Conservation (phyloP, 139 green algal species). For the Astrephomene gubernaculifera region DNA sequence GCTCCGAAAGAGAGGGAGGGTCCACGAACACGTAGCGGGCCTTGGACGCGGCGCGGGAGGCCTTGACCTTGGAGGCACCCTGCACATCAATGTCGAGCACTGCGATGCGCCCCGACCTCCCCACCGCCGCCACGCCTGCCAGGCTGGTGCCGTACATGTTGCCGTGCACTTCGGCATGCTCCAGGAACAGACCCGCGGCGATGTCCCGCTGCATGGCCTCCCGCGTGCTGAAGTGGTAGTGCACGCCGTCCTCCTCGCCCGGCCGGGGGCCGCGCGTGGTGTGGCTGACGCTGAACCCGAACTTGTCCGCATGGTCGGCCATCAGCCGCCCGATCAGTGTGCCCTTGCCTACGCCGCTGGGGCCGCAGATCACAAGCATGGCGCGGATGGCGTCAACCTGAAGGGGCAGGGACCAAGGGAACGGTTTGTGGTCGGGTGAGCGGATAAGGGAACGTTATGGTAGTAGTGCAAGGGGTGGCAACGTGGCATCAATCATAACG, state of each 20-base stretch:
- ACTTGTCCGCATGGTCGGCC: conserved; percentile 56
- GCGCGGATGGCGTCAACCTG: conserved; percentile 13
- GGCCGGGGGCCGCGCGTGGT: conserved; percentile 77
- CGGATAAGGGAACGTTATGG: neutral
- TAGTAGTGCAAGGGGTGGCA: too few species aligned
- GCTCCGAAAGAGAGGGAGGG: conserved; percentile 78
- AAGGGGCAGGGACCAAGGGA: neutral
- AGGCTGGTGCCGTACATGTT: conserved; percentile 89
- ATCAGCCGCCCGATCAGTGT: conserved; percentile 85
- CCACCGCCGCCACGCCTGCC: conserved; percentile 71
- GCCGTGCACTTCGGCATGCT: conserved; percentile 88
- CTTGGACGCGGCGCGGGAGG: conserved; percentile 45
- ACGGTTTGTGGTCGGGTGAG: neutral
- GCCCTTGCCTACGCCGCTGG: conserved; percentile 90
- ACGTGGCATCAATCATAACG: too few species aligned
- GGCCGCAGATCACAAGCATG: conserved; percentile 83
- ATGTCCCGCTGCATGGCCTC: conserved; percentile 1
- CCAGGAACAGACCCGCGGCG: conserved; percentile 79
- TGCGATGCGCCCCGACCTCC: conserved; percentile 64
- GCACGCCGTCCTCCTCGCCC: conserved; percentile 74
- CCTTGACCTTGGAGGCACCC: conserved; percentile 64
- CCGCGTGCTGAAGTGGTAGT: conserved; percentile 83
- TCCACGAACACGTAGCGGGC: conserved; percentile 88
- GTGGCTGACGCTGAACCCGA: conserved; percentile 88
- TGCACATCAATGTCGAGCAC: conserved; percentile 91